Evolutionary conservation across 2,329 filamentous ascomycete genomes (phyloP).

Genomic region (Monosporascus sp.): DNA sequence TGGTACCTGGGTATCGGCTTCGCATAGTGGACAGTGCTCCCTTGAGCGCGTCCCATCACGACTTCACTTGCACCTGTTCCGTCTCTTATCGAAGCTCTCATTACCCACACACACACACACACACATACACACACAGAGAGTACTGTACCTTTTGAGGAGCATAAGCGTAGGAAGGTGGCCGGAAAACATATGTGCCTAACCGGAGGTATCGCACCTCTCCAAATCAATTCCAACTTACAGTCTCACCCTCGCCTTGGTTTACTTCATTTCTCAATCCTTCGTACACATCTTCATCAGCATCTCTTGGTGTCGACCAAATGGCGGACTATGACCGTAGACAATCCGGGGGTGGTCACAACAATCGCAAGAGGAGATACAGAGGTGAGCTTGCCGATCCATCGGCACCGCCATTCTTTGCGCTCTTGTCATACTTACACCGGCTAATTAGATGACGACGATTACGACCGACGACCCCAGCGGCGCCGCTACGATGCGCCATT

Average conservation of each 20-base stretch:
- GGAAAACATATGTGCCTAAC: too few species aligned
- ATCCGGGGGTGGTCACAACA: constrained; percentile 44
- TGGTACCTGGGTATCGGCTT: background rate
- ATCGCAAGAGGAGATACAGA: constrained; percentile 74
- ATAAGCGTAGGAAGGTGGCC: too few species aligned
- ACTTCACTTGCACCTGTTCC: background rate
- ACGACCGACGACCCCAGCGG: constrained; percentile 67
- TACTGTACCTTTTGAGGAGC: background rate
- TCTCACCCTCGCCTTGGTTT: background rate
- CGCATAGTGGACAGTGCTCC: background rate
- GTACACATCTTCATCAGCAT: constrained; percentile 1
- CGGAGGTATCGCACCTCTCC: too few species aligned
- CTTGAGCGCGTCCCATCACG: background rate
- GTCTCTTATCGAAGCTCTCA: background rate
- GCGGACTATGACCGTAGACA: constrained; percentile 55
- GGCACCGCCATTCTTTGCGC: background rate
- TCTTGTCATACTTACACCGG: constrained; percentile 23
- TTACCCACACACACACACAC: background rate
- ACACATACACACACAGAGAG: too few species aligned
- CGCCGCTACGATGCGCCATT: constrained; percentile 68
- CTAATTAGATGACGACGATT: constrained; percentile 64
- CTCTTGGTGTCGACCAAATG: constrained; percentile 32
- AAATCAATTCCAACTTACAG: too few species aligned
- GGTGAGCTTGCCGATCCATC: constrained; percentile 46
- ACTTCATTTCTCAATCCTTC: constrained; percentile 1